Base-by-base conservation (phyloP, 176 grass and related monocot genomes). In the Luzula sylvatica region DNA sequence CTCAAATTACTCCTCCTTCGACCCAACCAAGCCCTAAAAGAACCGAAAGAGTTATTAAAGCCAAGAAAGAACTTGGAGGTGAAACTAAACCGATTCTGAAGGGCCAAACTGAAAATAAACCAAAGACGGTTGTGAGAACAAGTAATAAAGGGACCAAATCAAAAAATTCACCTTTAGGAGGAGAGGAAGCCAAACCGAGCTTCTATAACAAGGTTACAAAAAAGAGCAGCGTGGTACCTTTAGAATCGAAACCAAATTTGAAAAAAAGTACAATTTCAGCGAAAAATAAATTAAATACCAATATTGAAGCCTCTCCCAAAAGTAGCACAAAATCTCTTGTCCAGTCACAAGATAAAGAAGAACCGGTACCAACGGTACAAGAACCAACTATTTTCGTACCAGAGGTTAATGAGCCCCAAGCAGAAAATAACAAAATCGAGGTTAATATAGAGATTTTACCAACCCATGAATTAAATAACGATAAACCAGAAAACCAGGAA, bases 151-250 rank as follows among this genome's bases (percentile, higher is more conserved):
- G 39, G 23, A 13, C 52, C 40, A 73, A 68, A 61, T 46, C 65
- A 41, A 89, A 74, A 80, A 76, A 42, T 72, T 72, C 68, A 27
- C 57, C 75, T 52, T 72, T 55, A 60, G 75, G 82, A 47, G 83
- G 83, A 60, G 61, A 78, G 39, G 52, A 5, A 46, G 20, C 75
- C 0, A 99, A 83, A 50, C 70, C 76, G 53, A 82, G 54, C 53
- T 61, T 83, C 64, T 72, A 87, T 23, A 83, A 68, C 53, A 99
- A 83, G 70, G 86, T 87, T 35, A 68, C 93, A 62, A 87, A 87
- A 58, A 99, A 99, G 74, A 87, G 86, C 74, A 99, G 82, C 77
- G 86, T 87, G 63, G 86, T 99, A 50, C 86, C 93, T 3, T 48
- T 90, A 14, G 93, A 99, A 64, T 79, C 75, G 42, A 99, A 87